phyloP scores from a whole-genome alignment of 805 yeast species.

The Metschnikowia anglica region DNA sequence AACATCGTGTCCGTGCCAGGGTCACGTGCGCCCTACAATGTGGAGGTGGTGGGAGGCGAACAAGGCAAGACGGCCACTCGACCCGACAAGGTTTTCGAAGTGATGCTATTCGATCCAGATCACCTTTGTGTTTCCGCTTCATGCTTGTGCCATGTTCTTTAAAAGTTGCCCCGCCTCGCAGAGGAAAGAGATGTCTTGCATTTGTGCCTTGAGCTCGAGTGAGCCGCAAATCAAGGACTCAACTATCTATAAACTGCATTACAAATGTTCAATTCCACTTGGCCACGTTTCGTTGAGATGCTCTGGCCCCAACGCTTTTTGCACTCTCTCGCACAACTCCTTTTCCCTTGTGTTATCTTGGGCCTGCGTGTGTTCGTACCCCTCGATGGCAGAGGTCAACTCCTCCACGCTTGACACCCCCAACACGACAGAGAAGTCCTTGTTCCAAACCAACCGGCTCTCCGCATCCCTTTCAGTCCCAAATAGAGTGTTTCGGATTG shows the following conservation, averaged over 20 bases:
- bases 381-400: slow-evolving; percentile 57
- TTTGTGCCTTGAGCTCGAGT: background rate
- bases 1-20: background rate
- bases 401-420: slow-evolving; percentile 73
- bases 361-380: slow-evolving; percentile 35
- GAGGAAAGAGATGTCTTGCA: background rate
- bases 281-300: slow-evolving; percentile 69
- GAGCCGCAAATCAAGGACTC: background rate
- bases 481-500: slow-evolving; percentile 47
- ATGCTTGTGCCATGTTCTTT: no score
- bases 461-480: slow-evolving; percentile 17
- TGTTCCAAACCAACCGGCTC: slow-evolving; percentile 25
- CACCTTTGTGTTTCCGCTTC: no score
- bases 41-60: background rate
- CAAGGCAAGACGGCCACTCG: no score
- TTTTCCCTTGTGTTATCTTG: slow-evolving; percentile 50
- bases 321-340: slow-evolving; percentile 41
- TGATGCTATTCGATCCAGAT: background rate
- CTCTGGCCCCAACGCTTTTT: slow-evolving; percentile 41
- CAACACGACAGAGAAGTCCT: slow-evolving; percentile 58
- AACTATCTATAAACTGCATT: no score
- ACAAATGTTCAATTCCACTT: slow-evolving; percentile 32
- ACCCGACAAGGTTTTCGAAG: background rate
- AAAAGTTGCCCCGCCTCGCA: no score
- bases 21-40: slow-evolving; percentile 4